Percentiles rank a stretch among this genome's conserved stretches.
Evolutionary conservation across 1,284 basidiomycete species (phyloP).

Genomic region (Ustilago crameri): DNA sequence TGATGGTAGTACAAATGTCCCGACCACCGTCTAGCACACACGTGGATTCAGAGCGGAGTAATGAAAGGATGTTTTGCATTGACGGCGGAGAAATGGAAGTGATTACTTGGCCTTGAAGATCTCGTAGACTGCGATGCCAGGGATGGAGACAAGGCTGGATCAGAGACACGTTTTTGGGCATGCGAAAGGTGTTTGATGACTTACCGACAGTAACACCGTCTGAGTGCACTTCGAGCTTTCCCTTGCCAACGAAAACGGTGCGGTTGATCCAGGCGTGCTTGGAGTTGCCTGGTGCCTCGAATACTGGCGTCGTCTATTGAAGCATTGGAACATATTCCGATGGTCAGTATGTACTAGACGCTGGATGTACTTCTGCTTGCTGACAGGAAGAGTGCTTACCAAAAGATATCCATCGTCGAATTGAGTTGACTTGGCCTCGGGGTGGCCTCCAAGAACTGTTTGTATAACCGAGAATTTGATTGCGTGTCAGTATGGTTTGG

Average conservation of each 20-base stretch:
- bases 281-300: slow-evolving; percentile 31
- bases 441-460: slow-evolving; percentile 27
- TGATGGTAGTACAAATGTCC: slow-evolving; percentile 9
- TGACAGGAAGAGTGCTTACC: slow-evolving; percentile 14
- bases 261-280: slow-evolving; percentile 47
- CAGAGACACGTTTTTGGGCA: no score
- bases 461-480: neutral
- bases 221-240: slow-evolving; percentile 19
- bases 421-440: slow-evolving; percentile 27
- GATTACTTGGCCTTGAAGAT: slow-evolving; percentile 37
- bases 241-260: slow-evolving; percentile 45
- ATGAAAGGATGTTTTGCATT: neutral
- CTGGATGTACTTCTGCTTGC: neutral
- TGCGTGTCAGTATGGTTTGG: neutral
- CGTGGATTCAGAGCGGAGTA: no score
- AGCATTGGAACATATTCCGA: neutral
- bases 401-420: slow-evolving; percentile 42
- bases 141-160: no score
- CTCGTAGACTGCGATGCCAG: slow-evolving; percentile 25
- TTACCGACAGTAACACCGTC: slow-evolving; percentile 29
- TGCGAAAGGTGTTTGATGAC: no score
- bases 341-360: neutral
- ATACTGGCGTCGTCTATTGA: slow-evolving; percentile 28
- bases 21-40: neutral
- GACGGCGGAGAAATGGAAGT: neutral